phyloP scores from a whole-genome alignment of 2,329 filamentous ascomycete genomes.

The Claviceps citrina region DNA sequence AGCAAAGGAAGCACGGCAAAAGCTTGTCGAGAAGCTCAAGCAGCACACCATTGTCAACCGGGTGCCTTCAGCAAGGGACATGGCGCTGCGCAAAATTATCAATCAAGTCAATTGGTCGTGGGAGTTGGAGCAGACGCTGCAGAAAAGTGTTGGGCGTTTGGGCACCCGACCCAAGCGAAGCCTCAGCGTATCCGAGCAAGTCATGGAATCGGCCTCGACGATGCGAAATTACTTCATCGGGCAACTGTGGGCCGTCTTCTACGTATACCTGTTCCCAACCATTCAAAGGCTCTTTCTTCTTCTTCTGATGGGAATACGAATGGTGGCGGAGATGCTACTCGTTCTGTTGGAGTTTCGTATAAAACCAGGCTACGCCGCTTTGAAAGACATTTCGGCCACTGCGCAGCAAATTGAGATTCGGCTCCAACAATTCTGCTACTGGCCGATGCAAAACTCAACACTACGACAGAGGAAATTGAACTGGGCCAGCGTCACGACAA shows the following conservation, averaged over 20 bases:
- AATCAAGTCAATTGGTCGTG: slow-evolving; percentile 93
- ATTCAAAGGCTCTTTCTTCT: slow-evolving; percentile 60
- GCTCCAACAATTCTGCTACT: slow-evolving; percentile 95
- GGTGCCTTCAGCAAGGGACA: slow-evolving; percentile 65
- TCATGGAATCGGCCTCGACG: slow-evolving; percentile 84
- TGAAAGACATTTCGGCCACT: slow-evolving; percentile 92
- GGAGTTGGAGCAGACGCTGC: slow-evolving; percentile 71
- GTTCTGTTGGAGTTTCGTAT: slow-evolving; percentile 71
- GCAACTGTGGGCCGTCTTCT: slow-evolving; percentile 54
- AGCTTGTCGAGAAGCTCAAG: slow-evolving; percentile 71
- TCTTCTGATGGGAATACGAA: slow-evolving; percentile 61
- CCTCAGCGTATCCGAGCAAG: slow-evolving; percentile 82
- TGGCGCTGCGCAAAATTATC: slow-evolving; percentile 63
- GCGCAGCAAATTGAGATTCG: slow-evolving; percentile 96
- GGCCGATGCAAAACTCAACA: slow-evolving; percentile 92
- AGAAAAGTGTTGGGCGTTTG: slow-evolving; percentile 78
- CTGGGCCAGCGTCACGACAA: slow-evolving; percentile 91
- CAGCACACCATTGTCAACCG: slow-evolving; percentile 73
- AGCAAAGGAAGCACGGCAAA: slow-evolving; percentile 43
- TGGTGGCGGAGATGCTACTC: slow-evolving; percentile 66
- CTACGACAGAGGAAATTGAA: slow-evolving; percentile 77
- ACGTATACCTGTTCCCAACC: slow-evolving; percentile 63
- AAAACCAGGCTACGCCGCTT: slow-evolving; percentile 60
- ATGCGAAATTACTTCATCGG: slow-evolving; percentile 61
- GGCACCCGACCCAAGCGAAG: slow-evolving; percentile 67